Base-by-base conservation (phyloP, 768 basidiomycete genomes). In the Lactarius sp. region DNA sequence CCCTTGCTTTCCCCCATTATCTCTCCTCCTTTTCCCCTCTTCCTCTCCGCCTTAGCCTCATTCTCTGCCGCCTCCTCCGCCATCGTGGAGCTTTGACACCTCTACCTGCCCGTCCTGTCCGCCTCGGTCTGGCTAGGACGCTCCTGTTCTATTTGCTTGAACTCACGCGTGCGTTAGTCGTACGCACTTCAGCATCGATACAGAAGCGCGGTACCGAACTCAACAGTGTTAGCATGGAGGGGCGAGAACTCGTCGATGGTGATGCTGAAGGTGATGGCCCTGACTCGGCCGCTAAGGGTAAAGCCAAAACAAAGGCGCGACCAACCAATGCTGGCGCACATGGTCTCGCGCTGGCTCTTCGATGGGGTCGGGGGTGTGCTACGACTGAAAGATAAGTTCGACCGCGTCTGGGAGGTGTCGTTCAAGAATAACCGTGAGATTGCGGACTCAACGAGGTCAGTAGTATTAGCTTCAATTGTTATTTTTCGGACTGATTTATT, bases 351-450 rank as follows among this genome's bases (percentile, higher is more conserved):
- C 70, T 83, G 34, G 97, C 96, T 5, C 76, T 96, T 59, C 86
- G 85, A 72, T 99, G 97, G 97, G 97, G 96, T 98, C 0, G 87
- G 96, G 73, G 86, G 88, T 68, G 88, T 97, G 16, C 78, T 99
- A 13, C 85, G 87, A 64, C 78, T 98, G 60, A 98, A 98, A 75
- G 94, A 98, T 75, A 90, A 84, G 71, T 93, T 97, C 71, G 93
- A 98, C 69, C 69, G 70, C 22, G 71, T 96, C 2, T 88, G 92
- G 85, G 80, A 76, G 52, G 73, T 79, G 36, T 84, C 91, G 0
- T 94, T 96, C 72, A 77, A 77, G 34, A 80, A 76, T 42, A 89
- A 97, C 73, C 83, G 86, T 61, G 85, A 86, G 2, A 68, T 98
- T 4, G 94, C 95, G 80, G 85, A 10, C 76, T 97, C 41, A 92